Evolutionary conservation across 2,329 filamentous ascomycete genomes (phyloP), one percentile per base, ranked within the genome.

Genomic region (Byssoonygena ceratinophila): DNA sequence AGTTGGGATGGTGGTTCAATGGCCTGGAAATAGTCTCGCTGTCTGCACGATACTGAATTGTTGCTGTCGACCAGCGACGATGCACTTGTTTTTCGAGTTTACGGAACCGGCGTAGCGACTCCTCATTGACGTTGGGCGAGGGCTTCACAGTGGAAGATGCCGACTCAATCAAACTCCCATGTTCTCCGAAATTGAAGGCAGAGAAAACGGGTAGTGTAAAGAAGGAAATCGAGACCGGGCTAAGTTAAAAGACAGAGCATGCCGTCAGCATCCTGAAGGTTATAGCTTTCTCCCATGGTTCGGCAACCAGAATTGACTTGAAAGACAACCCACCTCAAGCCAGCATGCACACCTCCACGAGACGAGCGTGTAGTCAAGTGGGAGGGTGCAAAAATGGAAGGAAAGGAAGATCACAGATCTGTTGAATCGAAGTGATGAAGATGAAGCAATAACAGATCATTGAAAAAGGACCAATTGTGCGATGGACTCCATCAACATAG

Each of bases 201-300:
- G 16, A 40, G 34, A 12, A 5, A 29, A 29, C 7, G 22, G 20
- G 2, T n/a, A 31, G 23, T 36, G 23, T 36, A 18, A 22, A 29
- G 34, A n/a, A 29, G 36, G 23, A 25, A 41, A 37, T 27, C 12
- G 45, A 27, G 18, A 22, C 31, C 18, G 45, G 32, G 25, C 45
- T 47, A 12, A 27, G 16, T 31, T 29, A 45, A 45, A 47, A 23
- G 36, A 37, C 45, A 47, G 11, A 47, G 31, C 44, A 46, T 46
- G 29, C 29, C 31, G 44, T 47, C 45, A 47, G 29, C 20, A 37
- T 7, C 14, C 20, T 5, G 12, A 27, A 47, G 22, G 45, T 47
- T 43, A 14, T 9, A 50, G 16, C 36, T 32, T 34, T 22, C 29
- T 37, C 39, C 47, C 37, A 43, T 43, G 47, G 37, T 41, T 43